phyloP scores from a whole-genome alignment of 495 filamentous ascomycete species.

The Neurospora africana region DNA sequence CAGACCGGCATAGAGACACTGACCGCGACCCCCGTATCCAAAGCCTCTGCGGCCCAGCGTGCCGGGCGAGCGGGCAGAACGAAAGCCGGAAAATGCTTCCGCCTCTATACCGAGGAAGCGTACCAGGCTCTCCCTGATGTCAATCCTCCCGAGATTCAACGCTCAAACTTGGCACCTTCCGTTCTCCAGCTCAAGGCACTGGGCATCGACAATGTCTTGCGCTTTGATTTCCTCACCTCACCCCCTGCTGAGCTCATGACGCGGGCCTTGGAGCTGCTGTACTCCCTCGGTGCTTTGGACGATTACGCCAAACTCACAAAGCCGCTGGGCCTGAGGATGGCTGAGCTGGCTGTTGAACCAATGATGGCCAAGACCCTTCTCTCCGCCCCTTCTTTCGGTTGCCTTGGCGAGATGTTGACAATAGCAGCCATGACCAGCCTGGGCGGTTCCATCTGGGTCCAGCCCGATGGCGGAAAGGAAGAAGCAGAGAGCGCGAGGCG shows the following conservation, averaged over 20 bases:
- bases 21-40: slow-evolving; percentile 79
- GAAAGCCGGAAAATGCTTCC: slow-evolving; percentile 88
- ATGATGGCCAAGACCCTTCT: slow-evolving; percentile 94
- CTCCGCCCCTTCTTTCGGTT: slow-evolving; percentile 62
- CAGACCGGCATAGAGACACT: slow-evolving; percentile 82
- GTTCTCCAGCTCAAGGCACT: slow-evolving; percentile 92
- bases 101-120: slow-evolving; percentile 74
- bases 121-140: slow-evolving; percentile 61
- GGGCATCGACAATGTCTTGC: slow-evolving; percentile 88
- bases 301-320: slow-evolving; percentile 85
- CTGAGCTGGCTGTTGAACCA: slow-evolving; percentile 86
- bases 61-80: slow-evolving; percentile 88
- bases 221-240: slow-evolving; percentile 82
- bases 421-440: slow-evolving; percentile 94
- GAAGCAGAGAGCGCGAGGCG: slow-evolving; percentile 58
- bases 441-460: slow-evolving; percentile 70
- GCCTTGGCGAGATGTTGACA: slow-evolving; percentile 73
- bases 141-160: slow-evolving; percentile 83
- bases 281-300: slow-evolving; percentile 80
- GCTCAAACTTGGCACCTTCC: slow-evolving; percentile 82
- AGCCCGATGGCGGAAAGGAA: slow-evolving; percentile 67
- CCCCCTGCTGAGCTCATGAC: slow-evolving; percentile 83
- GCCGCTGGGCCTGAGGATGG: slow-evolving; percentile 82
- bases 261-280: slow-evolving; percentile 81
- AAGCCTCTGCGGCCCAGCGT: slow-evolving; percentile 86